Percentiles rank a stretch among this genome's conserved stretches.
phyloP scores from a whole-genome alignment of 148 eudicot genomes.

The Cornus controversa region DNA sequence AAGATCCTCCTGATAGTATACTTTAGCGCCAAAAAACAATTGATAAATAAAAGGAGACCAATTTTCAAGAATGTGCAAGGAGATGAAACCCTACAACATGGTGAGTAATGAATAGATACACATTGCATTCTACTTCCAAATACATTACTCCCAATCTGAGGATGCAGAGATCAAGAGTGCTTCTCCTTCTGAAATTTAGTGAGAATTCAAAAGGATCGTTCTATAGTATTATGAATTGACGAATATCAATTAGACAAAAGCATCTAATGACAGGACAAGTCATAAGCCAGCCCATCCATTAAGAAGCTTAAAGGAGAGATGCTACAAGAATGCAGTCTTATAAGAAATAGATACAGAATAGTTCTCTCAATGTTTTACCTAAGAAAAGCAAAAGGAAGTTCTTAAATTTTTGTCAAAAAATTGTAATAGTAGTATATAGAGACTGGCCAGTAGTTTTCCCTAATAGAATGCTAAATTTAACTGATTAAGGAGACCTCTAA shows the following conservation, averaged over 20 bases:
- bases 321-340: too few relatives aligned
- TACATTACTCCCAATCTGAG: not conserved
- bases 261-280: too few relatives aligned
- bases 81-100: not conserved
- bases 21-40: not conserved
- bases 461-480: not conserved
- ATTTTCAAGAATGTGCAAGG: not conserved
- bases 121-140: not conserved
- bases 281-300: too few relatives aligned
- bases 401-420: not conserved
- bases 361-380: too few relatives aligned
- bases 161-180: not conserved
- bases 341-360: too few relatives aligned
- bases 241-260: too few relatives aligned
- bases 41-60: not conserved
- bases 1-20: not conserved
- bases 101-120: not conserved
- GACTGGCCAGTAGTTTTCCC: not conserved
- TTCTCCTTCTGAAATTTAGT: not conserved
- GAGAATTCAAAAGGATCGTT: not conserved
- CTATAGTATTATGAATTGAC: not conserved
- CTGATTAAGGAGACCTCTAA: not conserved
- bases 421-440: not conserved
- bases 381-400: not conserved
- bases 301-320: too few relatives aligned